A percentile compares a stretch with the other conserved stretches of the same genome.
Conservation (phyloP, 306 rosid species). For the Fagus crenata region DNA sequence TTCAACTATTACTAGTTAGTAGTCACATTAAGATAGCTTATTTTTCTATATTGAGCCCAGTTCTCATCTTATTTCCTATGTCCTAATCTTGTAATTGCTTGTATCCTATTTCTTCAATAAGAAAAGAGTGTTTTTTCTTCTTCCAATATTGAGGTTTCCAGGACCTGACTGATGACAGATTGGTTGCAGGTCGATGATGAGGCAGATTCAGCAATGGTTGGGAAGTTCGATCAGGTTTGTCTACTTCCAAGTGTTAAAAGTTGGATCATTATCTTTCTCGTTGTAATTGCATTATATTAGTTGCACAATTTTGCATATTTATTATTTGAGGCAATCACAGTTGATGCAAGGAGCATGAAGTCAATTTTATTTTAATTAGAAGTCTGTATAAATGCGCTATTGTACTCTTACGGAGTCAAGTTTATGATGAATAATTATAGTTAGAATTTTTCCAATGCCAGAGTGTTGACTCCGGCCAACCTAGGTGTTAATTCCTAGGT, state of each 20-base stretch:
- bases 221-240: slow-evolving; percentile 37
- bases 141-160: slow-evolving; percentile 15
- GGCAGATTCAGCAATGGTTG: slow-evolving; percentile 47
- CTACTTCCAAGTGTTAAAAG: slow-evolving; percentile 15
- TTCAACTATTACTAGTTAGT: not conserved
- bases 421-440: too few relatives aligned
- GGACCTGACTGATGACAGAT: slow-evolving; percentile 20
- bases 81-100: not conserved
- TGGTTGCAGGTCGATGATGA: slow-evolving; percentile 50
- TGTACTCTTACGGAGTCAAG: too few relatives aligned
- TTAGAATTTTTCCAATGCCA: too few relatives aligned
- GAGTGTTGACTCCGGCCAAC: too few relatives aligned
- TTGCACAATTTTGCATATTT: not conserved
- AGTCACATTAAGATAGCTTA: not conserved
- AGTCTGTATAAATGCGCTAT: too few relatives aligned
- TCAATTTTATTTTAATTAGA: too few relatives aligned
- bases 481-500: too few relatives aligned
- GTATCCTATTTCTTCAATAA: not conserved
- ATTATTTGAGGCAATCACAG: slow-evolving; percentile 1
- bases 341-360: too few relatives aligned
- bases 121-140: not conserved
- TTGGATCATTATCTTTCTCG: not conserved
- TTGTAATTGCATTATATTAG: not conserved
- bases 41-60: not conserved
- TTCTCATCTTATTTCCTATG: not conserved